phyloP scores from a whole-genome alignment of 2,329 filamentous ascomycete genomes.

The Ilyonectria robusta region DNA sequence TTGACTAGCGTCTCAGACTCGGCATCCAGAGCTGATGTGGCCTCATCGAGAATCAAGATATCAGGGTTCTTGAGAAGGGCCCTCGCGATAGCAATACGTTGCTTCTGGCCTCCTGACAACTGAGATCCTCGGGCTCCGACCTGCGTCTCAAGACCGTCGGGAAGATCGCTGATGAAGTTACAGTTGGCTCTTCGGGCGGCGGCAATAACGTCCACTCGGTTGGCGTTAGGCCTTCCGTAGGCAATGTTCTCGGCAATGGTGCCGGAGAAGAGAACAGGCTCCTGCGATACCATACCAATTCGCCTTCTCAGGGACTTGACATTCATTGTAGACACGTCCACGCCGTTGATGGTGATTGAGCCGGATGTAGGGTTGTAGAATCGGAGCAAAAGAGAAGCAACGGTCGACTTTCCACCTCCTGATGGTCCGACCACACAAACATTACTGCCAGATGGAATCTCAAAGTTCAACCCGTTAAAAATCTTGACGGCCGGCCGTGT shows the following conservation, averaged over 20 bases:
- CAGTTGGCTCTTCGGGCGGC: conserved; percentile 96
- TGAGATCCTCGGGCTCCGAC: conserved; percentile 94
- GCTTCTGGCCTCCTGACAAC: conserved; percentile 96
- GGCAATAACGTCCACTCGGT: conserved; percentile 83
- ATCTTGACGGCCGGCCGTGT: conserved; percentile 93
- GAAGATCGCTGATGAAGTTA: conserved; percentile 96
- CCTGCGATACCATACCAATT: conserved; percentile 95
- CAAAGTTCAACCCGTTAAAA: conserved; percentile 90
- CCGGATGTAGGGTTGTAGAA: conserved; percentile 91
- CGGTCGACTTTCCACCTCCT: conserved; percentile 96
- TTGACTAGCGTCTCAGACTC: conserved; percentile 98
- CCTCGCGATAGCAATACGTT: conserved; percentile 96
- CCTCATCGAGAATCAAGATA: conserved; percentile 96
- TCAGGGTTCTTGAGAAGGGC: conserved; percentile 96
- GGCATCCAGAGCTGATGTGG: conserved; percentile 94
- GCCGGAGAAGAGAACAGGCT: conserved; percentile 92
- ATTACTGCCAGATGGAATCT: conserved; percentile 92
- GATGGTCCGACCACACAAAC: conserved; percentile 97
- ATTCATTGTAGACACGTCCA: conserved; percentile 89
- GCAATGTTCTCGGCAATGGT: conserved; percentile 91
- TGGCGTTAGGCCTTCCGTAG: conserved; percentile 87
- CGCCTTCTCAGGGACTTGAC: conserved; percentile 92
- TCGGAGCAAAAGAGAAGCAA: conserved; percentile 89
- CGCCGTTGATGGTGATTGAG: conserved; percentile 84
- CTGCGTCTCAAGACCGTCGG: conserved; percentile 93